phyloP scores from a whole-genome alignment of 78 protist genomes.

The Monosiga brevicollis region DNA sequence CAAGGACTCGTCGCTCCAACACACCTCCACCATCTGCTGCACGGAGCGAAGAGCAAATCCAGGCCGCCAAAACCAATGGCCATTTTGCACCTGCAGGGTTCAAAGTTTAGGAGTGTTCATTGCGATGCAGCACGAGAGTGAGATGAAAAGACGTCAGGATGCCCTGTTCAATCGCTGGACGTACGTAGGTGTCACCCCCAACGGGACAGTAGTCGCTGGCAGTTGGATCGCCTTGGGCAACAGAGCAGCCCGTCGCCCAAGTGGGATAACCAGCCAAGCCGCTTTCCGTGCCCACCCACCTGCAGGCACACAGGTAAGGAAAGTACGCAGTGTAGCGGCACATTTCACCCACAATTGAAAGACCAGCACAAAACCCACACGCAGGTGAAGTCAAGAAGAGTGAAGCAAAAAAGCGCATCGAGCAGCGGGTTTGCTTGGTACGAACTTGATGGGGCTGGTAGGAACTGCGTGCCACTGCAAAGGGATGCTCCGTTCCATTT shows the following conservation, averaged over 20 bases:
- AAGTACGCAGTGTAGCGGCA: no score
- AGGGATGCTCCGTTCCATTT: neutral
- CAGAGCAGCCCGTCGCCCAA: neutral
- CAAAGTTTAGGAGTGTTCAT: neutral
- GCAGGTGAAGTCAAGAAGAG: no score
- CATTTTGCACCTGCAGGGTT: neutral
- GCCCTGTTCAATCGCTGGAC: no score
- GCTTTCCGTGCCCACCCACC: constrained; percentile 12
- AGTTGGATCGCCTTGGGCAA: neutral
- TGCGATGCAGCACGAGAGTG: neutral
- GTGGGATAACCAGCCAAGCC: neutral
- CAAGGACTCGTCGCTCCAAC: no score
- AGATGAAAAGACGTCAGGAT: neutral
- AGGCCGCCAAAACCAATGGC: neutral
- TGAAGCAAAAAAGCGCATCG: no score
- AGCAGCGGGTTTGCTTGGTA: no score
- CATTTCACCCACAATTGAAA: neutral
- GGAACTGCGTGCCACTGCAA: neutral
- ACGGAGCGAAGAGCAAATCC: neutral
- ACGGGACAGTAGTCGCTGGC: constrained; percentile 1
- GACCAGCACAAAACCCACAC: neutral
- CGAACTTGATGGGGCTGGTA: no score
- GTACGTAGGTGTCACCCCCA: constrained; percentile 7
- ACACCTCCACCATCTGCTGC: neutral
- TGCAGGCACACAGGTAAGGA: no score